Base-by-base conservation (phyloP, 164 flowering plant genomes). In the Protea cynaroides region DNA sequence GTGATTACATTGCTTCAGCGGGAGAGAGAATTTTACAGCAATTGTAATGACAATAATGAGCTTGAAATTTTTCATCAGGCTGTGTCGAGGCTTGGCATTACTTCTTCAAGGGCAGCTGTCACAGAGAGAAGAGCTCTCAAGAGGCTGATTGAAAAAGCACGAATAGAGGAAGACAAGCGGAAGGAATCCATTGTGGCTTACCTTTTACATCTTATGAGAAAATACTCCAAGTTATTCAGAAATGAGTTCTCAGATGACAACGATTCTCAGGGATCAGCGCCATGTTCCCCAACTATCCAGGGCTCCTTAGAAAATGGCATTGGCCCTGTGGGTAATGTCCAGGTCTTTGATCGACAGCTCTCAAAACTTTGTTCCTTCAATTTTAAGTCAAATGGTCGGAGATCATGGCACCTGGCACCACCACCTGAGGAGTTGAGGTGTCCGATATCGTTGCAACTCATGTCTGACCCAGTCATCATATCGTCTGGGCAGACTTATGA, bases 401-500 rank as follows among this genome's bases (percentile, higher is more conserved):
- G 76, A 69, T 84, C 92, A 9, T 89, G 83, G 56, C 88, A 80
- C 59, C 78, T 90, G 72, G 80, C 88, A n/a, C 56, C 83, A 62
- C 88, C 94, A 50, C 99, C 97, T 4, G 97, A 95, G 73, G 99
- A 95, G 69, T 75, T 95, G 71, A 86, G 97, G 74, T 95, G 97
- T 72, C 97, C 97, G 10, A 92, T 95, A 70, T 95, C 99, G 12
- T 75, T 95, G 80, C 99, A 95, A 77, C 91, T 95, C 46, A 92
- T 95, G 99, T 84, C 82, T 74, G 97, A 95, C 62, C 97, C 99
- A 0, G 99, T 90, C 25, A 90, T 95, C 57, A 85, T 95, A 66
- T 83, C 96, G 44, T 95, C 99, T 38, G 99, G 97, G 29, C 97
- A 95, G 74, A 92, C 99, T 44, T 95, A 90, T 72, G 99, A 95